Percentiles rank a stretch among this genome's conserved stretches.
Conservation (phyloP, 1,284 basidiomycete genomes). For the Irpex lacteus region DNA sequence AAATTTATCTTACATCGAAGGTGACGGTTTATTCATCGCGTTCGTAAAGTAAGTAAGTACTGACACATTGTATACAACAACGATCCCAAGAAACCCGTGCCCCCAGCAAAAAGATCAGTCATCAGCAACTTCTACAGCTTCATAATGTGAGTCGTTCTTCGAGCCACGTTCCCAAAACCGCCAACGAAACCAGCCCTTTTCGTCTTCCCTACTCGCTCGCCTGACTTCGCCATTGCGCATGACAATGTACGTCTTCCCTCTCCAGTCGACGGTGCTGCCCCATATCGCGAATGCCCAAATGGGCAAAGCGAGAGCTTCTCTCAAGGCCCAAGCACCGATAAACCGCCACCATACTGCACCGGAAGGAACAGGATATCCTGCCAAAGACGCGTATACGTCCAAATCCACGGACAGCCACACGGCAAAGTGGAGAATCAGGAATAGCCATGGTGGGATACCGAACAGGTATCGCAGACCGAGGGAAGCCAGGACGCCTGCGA, state of each 20-base stretch:
- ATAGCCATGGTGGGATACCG: constrained; percentile 48
- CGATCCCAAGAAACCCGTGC: neutral
- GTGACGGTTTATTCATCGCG: too few relatives aligned
- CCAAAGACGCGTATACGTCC: constrained; percentile 68
- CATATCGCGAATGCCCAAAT: constrained; percentile 82
- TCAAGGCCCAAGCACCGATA: constrained; percentile 69
- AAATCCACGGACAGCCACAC: constrained; percentile 70
- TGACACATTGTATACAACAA: neutral
- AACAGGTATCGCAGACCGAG: constrained; percentile 56
- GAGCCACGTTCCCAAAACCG: constrained; percentile 13
- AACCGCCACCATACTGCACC: constrained; percentile 53
- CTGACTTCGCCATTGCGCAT: constrained; percentile 63
- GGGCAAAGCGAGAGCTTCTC: constrained; percentile 81
- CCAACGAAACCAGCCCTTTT: constrained; percentile 17
- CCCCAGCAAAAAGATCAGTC: constrained; percentile 4
- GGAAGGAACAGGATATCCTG: constrained; percentile 61
- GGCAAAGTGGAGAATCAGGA: constrained; percentile 53
- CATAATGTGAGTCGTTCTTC: constrained; percentile 22
- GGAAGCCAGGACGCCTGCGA: constrained; percentile 65
- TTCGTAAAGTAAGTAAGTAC: neutral
- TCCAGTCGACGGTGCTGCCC: constrained; percentile 82
- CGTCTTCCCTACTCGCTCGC: constrained; percentile 16
- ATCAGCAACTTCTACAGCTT: constrained; percentile 23
- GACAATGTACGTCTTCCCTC: constrained; percentile 68
- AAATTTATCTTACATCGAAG: too few relatives aligned